These are phyloP conservation scores for Lipomyces sp. DNA, from an alignment of 805 yeast species.

Conservation along the genomic window DNA sequence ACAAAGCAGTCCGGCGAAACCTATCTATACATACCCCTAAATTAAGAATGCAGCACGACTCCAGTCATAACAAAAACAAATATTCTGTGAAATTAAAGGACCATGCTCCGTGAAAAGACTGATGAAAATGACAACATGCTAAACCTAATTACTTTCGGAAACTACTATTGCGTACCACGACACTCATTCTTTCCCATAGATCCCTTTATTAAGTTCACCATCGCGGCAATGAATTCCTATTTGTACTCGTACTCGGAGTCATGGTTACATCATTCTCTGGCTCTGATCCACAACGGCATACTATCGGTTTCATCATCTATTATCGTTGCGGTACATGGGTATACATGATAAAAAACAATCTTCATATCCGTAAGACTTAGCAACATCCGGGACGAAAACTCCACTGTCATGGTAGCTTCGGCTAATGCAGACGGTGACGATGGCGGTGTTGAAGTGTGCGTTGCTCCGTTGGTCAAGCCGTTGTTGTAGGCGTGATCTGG, in stretches of 20 bases:
- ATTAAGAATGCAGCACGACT: background rate
- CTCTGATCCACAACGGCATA: background rate
- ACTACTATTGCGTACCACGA: too few relatives aligned
- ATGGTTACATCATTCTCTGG: background rate
- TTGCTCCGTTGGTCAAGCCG: background rate
- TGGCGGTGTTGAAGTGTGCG: constrained; percentile 1
- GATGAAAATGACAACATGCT: background rate
- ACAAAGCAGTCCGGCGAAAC: background rate
- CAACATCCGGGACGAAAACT: constrained; percentile 21
- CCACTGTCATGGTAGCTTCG: constrained; percentile 13
- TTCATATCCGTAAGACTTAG: constrained; percentile 18
- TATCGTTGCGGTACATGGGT: constrained; percentile 21
- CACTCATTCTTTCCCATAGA: background rate
- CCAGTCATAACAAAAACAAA: background rate
- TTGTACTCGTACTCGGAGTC: background rate
- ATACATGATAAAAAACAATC: constrained; percentile 19
- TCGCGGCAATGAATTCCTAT: background rate
- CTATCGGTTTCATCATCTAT: constrained; percentile 9
- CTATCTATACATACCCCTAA: background rate
- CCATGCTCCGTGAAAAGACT: background rate
- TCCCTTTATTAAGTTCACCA: background rate
- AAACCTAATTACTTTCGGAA: too few relatives aligned
- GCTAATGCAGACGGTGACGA: background rate
- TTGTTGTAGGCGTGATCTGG: constrained; percentile 7
- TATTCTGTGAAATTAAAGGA: background rate